phyloP scores from a whole-genome alignment of 2,329 filamentous ascomycete species.

The Exophiala oligosperma region DNA sequence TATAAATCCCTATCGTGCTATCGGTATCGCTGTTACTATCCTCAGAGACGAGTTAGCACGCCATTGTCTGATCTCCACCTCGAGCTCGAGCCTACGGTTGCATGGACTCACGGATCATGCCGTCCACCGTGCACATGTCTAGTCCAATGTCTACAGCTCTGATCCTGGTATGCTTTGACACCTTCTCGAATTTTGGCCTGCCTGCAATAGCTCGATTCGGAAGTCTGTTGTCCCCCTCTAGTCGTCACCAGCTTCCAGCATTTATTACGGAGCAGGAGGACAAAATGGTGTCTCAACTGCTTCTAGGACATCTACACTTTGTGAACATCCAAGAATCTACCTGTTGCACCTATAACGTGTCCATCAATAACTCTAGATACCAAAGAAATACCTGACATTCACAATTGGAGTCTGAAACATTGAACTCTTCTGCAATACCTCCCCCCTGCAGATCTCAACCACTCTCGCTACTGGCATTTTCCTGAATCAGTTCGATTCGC shows the following conservation, averaged over 20 bases:
- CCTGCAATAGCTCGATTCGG: conserved; percentile 11
- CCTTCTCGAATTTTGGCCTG: conserved; percentile 2
- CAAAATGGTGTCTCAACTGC: background rate
- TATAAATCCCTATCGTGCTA: too few relatives aligned
- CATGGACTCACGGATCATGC: conserved; percentile 16
- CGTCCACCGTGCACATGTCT: conserved; percentile 21
- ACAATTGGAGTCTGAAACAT: too few relatives aligned
- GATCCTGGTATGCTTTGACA: conserved; percentile 20
- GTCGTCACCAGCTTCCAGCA: background rate
- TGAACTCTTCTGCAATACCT: background rate
- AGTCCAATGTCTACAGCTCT: conserved; percentile 9
- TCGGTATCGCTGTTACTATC: background rate
- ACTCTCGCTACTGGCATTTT: background rate
- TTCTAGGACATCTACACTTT: background rate
- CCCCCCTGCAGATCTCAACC: background rate
- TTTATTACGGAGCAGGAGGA: background rate
- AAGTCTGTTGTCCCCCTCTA: conserved; percentile 20
- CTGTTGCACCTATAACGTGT: too few relatives aligned
- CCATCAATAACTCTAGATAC: too few relatives aligned
- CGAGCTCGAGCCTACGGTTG: conserved; percentile 11
- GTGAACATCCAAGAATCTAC: background rate
- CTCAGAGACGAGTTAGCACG: background rate
- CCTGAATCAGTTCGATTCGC: background rate
- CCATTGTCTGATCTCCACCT: background rate
- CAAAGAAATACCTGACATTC: too few relatives aligned